A percentile compares a stretch with the other conserved stretches of the same genome.
phyloP scores from a whole-genome alignment of 2,329 filamentous ascomycete genomes.

The Sporothrix sp. region DNA sequence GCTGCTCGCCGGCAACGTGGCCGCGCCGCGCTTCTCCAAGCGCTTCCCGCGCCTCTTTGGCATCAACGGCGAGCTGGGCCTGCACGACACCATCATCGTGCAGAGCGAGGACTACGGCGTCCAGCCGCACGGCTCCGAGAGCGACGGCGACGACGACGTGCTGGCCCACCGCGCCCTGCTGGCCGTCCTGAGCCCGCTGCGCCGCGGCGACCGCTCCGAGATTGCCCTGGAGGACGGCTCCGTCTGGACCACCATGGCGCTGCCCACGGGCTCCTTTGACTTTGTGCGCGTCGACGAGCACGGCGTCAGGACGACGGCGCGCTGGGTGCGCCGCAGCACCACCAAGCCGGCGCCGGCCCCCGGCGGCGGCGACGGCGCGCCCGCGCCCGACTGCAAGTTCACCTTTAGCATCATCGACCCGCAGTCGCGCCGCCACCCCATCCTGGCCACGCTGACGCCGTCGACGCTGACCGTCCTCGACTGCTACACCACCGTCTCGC shows the following conservation, averaged over 20 bases:
- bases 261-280: slow-evolving; percentile 52
- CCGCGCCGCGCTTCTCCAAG: slow-evolving; percentile 49
- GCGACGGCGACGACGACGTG: slow-evolving; percentile 37
- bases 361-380: slow-evolving; percentile 13
- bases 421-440: slow-evolving; percentile 58
- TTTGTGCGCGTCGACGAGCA: slow-evolving; percentile 51
- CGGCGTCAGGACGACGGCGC: slow-evolving; percentile 49
- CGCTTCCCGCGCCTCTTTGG: slow-evolving; percentile 55
- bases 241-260: slow-evolving; percentile 45
- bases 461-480: slow-evolving; percentile 60
- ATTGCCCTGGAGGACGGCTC: slow-evolving; percentile 57
- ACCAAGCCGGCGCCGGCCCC: slow-evolving; percentile 19
- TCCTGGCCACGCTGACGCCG: slow-evolving; percentile 59
- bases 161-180: slow-evolving; percentile 43
- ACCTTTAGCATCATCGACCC: slow-evolving; percentile 71
- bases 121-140: slow-evolving; percentile 24
- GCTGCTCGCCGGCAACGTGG: slow-evolving; percentile 44
- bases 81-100: slow-evolving; percentile 61
- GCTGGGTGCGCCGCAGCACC: slow-evolving; percentile 53
- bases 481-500: slow-evolving; percentile 49
- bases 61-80: slow-evolving; percentile 51
- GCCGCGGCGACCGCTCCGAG: slow-evolving; percentile 48
- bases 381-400: slow-evolving; percentile 45
- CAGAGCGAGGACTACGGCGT: slow-evolving; percentile 57
- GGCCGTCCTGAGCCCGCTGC: slow-evolving; percentile 57